Evolutionary conservation across 148 eudicot species (phyloP), one percentile per base, ranked within the genome.

Genomic region (Cornus florida): DNA sequence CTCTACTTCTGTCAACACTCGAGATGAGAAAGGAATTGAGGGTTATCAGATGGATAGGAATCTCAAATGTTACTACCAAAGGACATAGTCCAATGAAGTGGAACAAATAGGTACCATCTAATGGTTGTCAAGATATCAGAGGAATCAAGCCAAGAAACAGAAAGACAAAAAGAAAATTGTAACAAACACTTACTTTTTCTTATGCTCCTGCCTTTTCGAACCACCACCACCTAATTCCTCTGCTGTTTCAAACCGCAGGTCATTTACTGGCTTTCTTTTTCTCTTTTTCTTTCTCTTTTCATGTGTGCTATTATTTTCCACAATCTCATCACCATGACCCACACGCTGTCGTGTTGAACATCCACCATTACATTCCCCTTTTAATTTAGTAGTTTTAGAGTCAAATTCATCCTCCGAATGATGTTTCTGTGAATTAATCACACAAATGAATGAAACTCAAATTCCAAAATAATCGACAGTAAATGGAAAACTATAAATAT

Each of bases 281-380:
- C 88, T 90, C 75, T 82, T 93, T 85, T 90, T 95, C 87, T 87
- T 92, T 83, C 84, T 88, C 83, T 85, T 86, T 67, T 89, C 88
- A 60, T 72, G 79, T 19, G 77, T n/a, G 68, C 69, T 82, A 24
- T 20, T 82, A 24, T 20, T 65, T 64, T 72, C 67, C n/a, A 64
- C 67, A 38, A 46, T 69, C 56, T 78, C 86, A 73, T 84, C 80
- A 67, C 14, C 80, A 68, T 75, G 82, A 24, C 82, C 81, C 72
- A 6, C 72, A 80, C 48, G 79, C 69, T 59, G 87, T 50, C 66
- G 62, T 24, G 77, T 41, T 77, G 78, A 72, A 39, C 10, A 31
- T 76, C 62, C 82, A 76, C 82, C 84, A 20, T 76, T 73, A 74
- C 31, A 75, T 78, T 78, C 82, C 22, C 81, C 83, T 70, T 70